Conservation (phyloP, 768 basidiomycete genomes). For the Agrocybe praecox region DNA sequence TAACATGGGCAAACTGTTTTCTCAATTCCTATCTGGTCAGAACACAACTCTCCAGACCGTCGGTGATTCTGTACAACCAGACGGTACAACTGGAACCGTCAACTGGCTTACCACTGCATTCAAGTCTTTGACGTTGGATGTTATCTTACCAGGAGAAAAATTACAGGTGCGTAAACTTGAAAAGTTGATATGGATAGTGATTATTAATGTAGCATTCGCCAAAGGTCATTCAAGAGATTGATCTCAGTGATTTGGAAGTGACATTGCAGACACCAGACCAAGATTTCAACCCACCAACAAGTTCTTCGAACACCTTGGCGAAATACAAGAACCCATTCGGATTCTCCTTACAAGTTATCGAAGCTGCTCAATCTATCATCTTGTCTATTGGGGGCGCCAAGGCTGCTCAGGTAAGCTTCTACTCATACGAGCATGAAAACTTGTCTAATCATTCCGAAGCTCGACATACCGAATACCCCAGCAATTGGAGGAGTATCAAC, state of each 20-base stretch:
- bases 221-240: constrained; percentile 66
- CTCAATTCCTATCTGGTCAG: constrained; percentile 61
- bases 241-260: constrained; percentile 57
- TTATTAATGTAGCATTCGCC: neutral
- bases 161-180: constrained; percentile 37
- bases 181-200: neutral
- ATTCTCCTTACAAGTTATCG: constrained; percentile 67
- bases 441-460: constrained; percentile 30
- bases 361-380: constrained; percentile 55
- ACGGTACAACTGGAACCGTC: constrained; percentile 51
- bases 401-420: constrained; percentile 50
- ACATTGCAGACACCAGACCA: constrained; percentile 52
- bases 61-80: constrained; percentile 63
- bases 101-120: constrained; percentile 73
- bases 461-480: constrained; percentile 49
- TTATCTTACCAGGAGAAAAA: constrained; percentile 63
- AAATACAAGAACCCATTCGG: constrained; percentile 77
- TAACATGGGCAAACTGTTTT: constrained; percentile 64
- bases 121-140: constrained; percentile 61
- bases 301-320: constrained; percentile 56
- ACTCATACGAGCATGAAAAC: neutral
- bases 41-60: constrained; percentile 62
- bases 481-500: constrained; percentile 68
- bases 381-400: constrained; percentile 49
- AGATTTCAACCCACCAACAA: constrained; percentile 60